Percentiles rank a stretch among this genome's conserved stretches.
These are phyloP conservation scores for Ogataea chonburiensis DNA, from an alignment of 805 yeast species.

Conservation along the genomic window DNA sequence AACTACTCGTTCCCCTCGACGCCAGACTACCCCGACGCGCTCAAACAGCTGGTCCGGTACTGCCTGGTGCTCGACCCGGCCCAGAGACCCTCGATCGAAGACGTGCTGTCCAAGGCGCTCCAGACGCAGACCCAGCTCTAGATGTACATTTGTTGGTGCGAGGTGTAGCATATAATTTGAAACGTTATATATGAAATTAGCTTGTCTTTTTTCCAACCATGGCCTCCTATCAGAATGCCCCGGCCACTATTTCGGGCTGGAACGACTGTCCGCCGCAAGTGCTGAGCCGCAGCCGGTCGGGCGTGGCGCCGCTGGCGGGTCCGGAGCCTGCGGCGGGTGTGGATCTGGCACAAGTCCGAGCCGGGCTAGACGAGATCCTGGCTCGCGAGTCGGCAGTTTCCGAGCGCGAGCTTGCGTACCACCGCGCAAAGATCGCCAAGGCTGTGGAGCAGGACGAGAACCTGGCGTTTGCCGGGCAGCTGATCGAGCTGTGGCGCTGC, in stretches of 20 bases:
- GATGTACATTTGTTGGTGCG: slow-evolving; percentile 1
- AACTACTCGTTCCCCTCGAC: slow-evolving; percentile 55
- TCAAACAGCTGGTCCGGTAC: slow-evolving; percentile 52
- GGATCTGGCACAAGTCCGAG: slow-evolving; percentile 8
- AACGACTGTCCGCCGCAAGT: slow-evolving; percentile 53
- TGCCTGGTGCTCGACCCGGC: slow-evolving; percentile 66
- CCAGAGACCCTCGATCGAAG: slow-evolving; percentile 63
- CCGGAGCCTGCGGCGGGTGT: slow-evolving; percentile 1
- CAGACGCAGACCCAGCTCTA: slow-evolving; percentile 33
- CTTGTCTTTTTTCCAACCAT: slow-evolving; percentile 1
- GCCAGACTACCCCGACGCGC: slow-evolving; percentile 51
- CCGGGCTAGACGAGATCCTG: slow-evolving; percentile 29
- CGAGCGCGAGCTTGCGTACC: slow-evolving; percentile 42
- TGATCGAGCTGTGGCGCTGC: slow-evolving; percentile 23
- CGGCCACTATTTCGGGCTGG: slow-evolving; percentile 47
- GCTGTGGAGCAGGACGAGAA: slow-evolving; percentile 32
- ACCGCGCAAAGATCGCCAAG: slow-evolving; percentile 39
- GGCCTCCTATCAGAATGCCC: slow-evolving; percentile 29
- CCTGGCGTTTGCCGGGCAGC: slow-evolving; percentile 26
- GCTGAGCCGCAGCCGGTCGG: slow-evolving; percentile 1
- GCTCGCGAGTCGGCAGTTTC: slow-evolving; percentile 34
- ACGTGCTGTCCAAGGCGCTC: slow-evolving; percentile 51
- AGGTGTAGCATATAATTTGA: slow-evolving; percentile 4
- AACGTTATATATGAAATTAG: slow-evolving; percentile 1
- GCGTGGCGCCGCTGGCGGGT: background rate